Evolutionary conservation across 495 filamentous ascomycete genomes (phyloP), one percentile per base, ranked within the genome.

Genomic region (Tuber aestivum): DNA sequence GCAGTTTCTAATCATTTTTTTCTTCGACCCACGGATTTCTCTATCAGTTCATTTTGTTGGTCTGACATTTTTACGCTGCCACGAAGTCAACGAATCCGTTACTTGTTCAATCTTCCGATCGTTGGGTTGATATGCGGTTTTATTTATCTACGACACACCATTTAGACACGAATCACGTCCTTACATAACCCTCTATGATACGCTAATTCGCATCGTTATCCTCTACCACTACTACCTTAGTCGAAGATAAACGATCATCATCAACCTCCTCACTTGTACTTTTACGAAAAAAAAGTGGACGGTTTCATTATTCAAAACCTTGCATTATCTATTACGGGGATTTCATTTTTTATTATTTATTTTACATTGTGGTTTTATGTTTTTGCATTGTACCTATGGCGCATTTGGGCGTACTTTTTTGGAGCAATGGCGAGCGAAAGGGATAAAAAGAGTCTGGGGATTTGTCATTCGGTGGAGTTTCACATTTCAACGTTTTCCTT

Each of bases 351-450:
- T 41, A 4, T 78, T 44, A n/a, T n/a, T n/a, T n/a, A n/a, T 78
- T 69, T 65, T 65, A 65, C 56, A 65, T 65, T 32, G 56, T 65
- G 56, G 16, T 65, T 61, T 72, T 50, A 27, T 72, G 41, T 79
- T 76, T 70, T 75, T 79, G 78, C 78, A 79, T 79, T 79, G 78
- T 79, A 79, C 35, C 78, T 79, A 77, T 68, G 78, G 78, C 78
- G 78, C 78, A 79, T 79, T 70, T 79, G 76, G 78, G 78, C 77
- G 76, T 79, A 77, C 76, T 79, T 79, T 71, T 79, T 79, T 78
- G 70, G 76, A 78, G 69, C 45, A 72, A 71, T 69, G 77, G 76
- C 56, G 77, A 72, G 75, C 45, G 56, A 65, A 65, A 65, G 56
- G 56, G 56, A 65, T 65, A 65, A 65, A 65, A 32, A 65, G 56